Percentiles rank a stretch among this genome's conserved stretches.
These are phyloP conservation scores for Ambrosia trifida DNA, from an alignment of 129 eudicot species.

Conservation along the genomic window DNA sequence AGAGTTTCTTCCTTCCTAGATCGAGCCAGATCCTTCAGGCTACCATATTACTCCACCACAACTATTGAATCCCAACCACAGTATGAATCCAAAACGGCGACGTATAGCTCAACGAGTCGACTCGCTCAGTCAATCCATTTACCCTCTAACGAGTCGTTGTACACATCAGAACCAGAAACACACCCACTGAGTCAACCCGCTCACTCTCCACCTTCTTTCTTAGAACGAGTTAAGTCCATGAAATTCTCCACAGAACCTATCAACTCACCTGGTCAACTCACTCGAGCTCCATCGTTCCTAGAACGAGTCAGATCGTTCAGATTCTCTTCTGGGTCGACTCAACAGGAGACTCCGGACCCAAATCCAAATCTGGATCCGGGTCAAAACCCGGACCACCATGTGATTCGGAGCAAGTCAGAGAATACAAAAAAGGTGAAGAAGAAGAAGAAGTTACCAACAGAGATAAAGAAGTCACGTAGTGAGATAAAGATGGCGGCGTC, in stretches of 20 bases:
- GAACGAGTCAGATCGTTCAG: slow-evolving; percentile 54
- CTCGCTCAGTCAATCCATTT: slow-evolving; percentile 32
- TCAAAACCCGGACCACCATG: slow-evolving; percentile 11
- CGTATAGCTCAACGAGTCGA: slow-evolving; percentile 24
- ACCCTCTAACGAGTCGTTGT: background rate
- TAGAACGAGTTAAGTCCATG: slow-evolving; percentile 26
- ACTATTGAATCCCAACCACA: background rate
- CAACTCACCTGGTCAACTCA: slow-evolving; percentile 33
- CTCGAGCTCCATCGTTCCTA: slow-evolving; percentile 34
- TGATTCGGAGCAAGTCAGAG: slow-evolving; percentile 36
- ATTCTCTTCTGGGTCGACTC: slow-evolving; percentile 20
- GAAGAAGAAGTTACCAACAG: slow-evolving; percentile 22
- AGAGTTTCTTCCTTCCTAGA: slow-evolving; percentile 21
- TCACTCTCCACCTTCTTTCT: background rate
- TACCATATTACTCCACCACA: slow-evolving; percentile 1
- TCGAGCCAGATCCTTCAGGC: slow-evolving; percentile 13
- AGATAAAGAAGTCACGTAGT: slow-evolving; percentile 46
- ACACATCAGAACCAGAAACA: background rate
- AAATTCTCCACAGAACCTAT: slow-evolving; percentile 13
- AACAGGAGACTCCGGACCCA: background rate
- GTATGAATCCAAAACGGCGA: background rate
- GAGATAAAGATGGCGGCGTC: slow-evolving; percentile 22
- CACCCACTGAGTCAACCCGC: background rate
- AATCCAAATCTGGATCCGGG: too few species aligned
- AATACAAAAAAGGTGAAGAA: background rate